Conservation (phyloP, 2,329 filamentous ascomycete species). For the Penicillium olsonii region DNA sequence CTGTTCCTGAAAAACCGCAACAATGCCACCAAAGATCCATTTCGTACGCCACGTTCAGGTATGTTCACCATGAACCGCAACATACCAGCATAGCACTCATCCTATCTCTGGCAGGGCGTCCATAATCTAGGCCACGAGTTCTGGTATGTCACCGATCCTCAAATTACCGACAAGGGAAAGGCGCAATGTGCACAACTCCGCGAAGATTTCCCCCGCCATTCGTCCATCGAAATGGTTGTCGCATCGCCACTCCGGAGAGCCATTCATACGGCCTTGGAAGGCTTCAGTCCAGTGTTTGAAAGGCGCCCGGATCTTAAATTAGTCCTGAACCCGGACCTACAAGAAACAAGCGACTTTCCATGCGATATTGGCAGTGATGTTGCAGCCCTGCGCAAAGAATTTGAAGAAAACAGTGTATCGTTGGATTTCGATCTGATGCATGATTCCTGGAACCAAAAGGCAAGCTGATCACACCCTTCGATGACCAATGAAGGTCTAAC, state of each 20-base stretch:
- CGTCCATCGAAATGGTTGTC: conserved; percentile 64
- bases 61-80: neutral
- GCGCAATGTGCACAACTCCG: conserved; percentile 67
- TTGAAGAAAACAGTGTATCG: conserved; percentile 47
- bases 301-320: conserved; percentile 47
- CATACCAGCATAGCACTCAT: neutral
- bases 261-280: conserved; percentile 68
- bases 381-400: conserved; percentile 57
- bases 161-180: conserved; percentile 68
- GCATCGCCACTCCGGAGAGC: conserved; percentile 76
- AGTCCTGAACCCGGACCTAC: conserved; percentile 67
- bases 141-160: conserved; percentile 68
- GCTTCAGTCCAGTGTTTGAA: conserved; percentile 59
- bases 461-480: neutral
- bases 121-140: conserved; percentile 72
- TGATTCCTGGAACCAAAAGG: conserved; percentile 10
- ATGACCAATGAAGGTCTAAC: neutral
- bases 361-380: conserved; percentile 70
- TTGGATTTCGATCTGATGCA: conserved; percentile 53
- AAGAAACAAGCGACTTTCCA: conserved; percentile 70
- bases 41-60: conserved; percentile 11
- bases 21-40: conserved; percentile 11
- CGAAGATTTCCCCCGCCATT: conserved; percentile 61
- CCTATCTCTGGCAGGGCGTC: conserved; percentile 56
- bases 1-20: neutral